A percentile compares a stretch with the other conserved stretches of the same genome.
Conservation (phyloP, 139 green algal species). For the Haematococcus sp. region DNA sequence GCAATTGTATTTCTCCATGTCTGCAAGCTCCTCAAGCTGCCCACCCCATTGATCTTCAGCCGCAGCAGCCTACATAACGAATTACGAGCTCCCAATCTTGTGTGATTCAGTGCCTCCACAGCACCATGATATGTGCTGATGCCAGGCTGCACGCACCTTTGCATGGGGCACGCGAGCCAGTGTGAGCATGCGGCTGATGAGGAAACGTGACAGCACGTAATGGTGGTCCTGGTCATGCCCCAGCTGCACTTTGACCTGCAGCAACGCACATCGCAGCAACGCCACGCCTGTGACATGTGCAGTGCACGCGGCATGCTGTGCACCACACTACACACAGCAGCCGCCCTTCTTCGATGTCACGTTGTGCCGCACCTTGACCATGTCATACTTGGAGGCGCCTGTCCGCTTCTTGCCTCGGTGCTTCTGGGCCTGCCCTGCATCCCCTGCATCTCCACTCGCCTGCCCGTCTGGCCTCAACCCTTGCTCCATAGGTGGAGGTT, state of each 20-base stretch:
- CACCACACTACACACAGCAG: too few species aligned
- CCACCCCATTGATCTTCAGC: too few species aligned
- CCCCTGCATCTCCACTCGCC: not conserved
- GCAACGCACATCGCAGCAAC: too few species aligned
- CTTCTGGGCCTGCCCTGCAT: not conserved
- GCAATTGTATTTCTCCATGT: too few species aligned
- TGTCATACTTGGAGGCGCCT: slow-evolving; percentile 73
- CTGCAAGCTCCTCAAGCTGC: too few species aligned
- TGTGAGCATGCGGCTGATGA: slow-evolving; percentile 88
- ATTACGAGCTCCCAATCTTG: too few species aligned
- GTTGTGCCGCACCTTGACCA: slow-evolving; percentile 69
- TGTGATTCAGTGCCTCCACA: too few species aligned
- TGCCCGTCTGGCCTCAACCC: not conserved
- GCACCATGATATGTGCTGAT: too few species aligned
- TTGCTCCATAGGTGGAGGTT: not conserved
- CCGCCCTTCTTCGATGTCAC: too few species aligned
- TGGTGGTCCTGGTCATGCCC: slow-evolving; percentile 74
- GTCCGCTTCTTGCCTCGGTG: slow-evolving; percentile 30
- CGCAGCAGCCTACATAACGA: too few species aligned
- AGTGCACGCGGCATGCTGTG: too few species aligned
- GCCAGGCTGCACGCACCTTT: slow-evolving; percentile 78
- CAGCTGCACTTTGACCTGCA: slow-evolving; percentile 81
- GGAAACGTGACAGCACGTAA: slow-evolving; percentile 91
- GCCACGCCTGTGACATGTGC: too few species aligned
- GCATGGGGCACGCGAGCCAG: slow-evolving; percentile 79